Base-by-base conservation (phyloP, 2,329 filamentous ascomycete species). In the Penicillium fuscoglaucum region DNA sequence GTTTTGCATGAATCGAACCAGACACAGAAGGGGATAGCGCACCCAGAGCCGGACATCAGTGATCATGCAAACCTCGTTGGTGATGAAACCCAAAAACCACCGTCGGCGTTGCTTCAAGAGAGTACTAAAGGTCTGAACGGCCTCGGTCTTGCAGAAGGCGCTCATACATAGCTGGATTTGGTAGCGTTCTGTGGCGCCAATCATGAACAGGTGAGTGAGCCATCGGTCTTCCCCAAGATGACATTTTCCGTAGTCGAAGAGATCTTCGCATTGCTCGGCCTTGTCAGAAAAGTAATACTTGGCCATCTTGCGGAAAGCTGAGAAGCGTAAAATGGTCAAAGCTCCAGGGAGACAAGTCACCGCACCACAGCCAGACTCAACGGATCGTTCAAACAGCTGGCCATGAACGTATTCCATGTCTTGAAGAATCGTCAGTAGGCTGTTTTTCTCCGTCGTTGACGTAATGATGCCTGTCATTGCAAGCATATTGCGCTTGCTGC, bases 321-420 rank as follows among this genome's bases (percentile, higher is more conserved):
- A 97, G 77, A 97, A 96, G 53, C 95, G 90, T 54, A 99, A 80
- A 80, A 97, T 96, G 0, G 93, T 98, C 66, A 98, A 78, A n/a
- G 93, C 93, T 29, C 95, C 93, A 0, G 95, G 95, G 48, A 99
- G 82, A 75, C 93, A 99, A 35, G 93, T 98, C 48, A 99, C 93
- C 6, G 93, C 87, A 52, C 93, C 93, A 72, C 93, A 97, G 8
- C 90, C 91, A 6, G 93, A 97, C 72, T 99, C 93, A 33, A 98
- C 93, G 0, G 93, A 96, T 56, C 93, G 87, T 75, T 99, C 95
- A 70, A 97, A 97, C 5, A 98, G 83, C 74, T 99, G 95, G 6
- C 93, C 95, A 74, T 98, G 95, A 29, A 98, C 90, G 70, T 98
- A 98, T 75, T 99, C 95, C 88, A 98, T 96, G 67, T 99, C 93